Base-by-base conservation (phyloP, 257 asterid genomes). In the Avicennia marina region DNA sequence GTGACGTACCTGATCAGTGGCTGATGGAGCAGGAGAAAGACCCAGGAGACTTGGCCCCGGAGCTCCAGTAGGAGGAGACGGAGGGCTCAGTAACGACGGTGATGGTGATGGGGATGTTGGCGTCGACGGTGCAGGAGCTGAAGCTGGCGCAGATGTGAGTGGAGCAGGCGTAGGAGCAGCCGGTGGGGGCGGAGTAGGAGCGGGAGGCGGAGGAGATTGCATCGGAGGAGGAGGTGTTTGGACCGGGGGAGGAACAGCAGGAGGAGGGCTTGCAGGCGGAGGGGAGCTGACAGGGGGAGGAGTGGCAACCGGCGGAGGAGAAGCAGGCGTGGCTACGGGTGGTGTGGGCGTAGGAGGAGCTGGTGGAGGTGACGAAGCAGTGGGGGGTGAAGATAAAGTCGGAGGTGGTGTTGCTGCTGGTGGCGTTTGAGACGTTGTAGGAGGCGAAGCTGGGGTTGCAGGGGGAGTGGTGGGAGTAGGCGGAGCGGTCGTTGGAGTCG, bases 21-120 rank as follows among this genome's bases (percentile, higher is more conserved):
- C 77, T 4, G 78, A 27, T 13, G 97, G 89, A 61, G 94, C 80
- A 56, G 90, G 95, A 31, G 90, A 71, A 9, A 71, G 64, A 16
- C 57, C 77, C 0, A 45, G 63, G 2, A 67, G 58, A 3, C 81
- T 81, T 0, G 94, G 94, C 0, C 63, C 73, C 2, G 95, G 95
- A 53, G 96, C 75, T 50, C 75, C 86, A 8, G 73, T 68, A 0
- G 90, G 83, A 36, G 91, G 85, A 33, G 87, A 54, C 0, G 95
- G 88, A 56, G 95, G 95, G 66, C 94, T 85, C 64, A 19, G 41
- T 3, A 68, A 12, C 25, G 56, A 16, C 19, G 97, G 94, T 2
- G 94, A 73, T 0, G 83, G 34, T 29, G 34, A 29, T 4, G 34
- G 34, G 34, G 34, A 29, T 29, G 34, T 29, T 29, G 34, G 34